A percentile compares a stretch with the other conserved stretches of the same genome.
Conservation (phyloP, 2,329 filamentous ascomycete species). For the Ophiostoma himal-ulmi region DNA sequence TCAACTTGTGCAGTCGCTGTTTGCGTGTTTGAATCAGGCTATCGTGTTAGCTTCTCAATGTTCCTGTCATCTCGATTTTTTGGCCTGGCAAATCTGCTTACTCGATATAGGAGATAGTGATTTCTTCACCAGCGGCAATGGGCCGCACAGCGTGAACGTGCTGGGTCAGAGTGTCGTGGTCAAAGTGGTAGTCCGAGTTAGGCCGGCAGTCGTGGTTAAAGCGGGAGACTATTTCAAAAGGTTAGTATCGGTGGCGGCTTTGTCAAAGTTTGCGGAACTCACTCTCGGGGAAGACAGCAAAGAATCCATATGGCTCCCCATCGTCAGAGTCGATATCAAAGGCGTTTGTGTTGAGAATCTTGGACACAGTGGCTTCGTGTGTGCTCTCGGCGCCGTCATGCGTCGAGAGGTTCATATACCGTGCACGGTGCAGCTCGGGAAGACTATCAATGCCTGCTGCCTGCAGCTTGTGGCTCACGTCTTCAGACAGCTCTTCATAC, state of each 20-base stretch:
- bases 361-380: constrained; percentile 32
- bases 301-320: constrained; percentile 31
- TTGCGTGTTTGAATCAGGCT: constrained; percentile 33
- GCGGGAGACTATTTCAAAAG: constrained; percentile 32
- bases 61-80: neutral
- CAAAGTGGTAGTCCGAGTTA: constrained; percentile 41
- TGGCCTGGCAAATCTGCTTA: constrained; percentile 25
- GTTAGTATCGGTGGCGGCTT: neutral
- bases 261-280: neutral
- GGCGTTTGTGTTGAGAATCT: constrained; percentile 36
- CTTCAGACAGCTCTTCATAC: constrained; percentile 31
- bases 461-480: constrained; percentile 32
- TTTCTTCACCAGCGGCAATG: constrained; percentile 40
- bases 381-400: constrained; percentile 30
- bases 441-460: constrained; percentile 32
- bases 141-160: constrained; percentile 37
- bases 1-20: constrained; percentile 32
- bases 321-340: constrained; percentile 37
- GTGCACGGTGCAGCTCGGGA: constrained; percentile 31
- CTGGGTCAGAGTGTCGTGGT: constrained; percentile 36
- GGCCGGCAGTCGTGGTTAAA: constrained; percentile 44
- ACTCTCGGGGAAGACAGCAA: constrained; percentile 31
- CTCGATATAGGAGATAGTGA: constrained; percentile 41
- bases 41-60: neutral
- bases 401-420: constrained; percentile 36